phyloP scores from a whole-genome alignment of 2,329 filamentous ascomycete genomes.

The Talaromyces verruculosus region DNA sequence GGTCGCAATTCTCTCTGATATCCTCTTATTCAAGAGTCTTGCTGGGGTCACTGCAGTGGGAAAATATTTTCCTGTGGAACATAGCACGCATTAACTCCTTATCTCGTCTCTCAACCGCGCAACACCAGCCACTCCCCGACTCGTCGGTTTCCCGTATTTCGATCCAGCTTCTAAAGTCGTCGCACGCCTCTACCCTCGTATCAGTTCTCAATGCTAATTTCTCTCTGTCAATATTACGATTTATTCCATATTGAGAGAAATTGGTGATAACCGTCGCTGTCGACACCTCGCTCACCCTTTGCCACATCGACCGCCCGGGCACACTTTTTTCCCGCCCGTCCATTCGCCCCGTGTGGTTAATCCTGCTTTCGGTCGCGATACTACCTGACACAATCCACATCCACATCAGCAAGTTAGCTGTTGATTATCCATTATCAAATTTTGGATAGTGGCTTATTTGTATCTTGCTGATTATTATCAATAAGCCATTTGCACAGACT shows the following conservation, averaged over 20 bases:
- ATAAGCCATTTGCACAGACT: not conserved
- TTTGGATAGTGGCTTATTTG: not conserved
- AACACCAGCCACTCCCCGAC: constrained; percentile 3
- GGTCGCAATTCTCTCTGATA: not conserved
- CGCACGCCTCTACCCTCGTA: constrained; percentile 1
- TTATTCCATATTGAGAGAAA: not conserved
- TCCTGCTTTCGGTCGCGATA: constrained; percentile 26
- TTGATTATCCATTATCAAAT: not conserved
- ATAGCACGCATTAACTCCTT: not conserved
- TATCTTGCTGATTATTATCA: not conserved
- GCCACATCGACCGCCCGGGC: constrained; percentile 7
- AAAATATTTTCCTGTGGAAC: not conserved
- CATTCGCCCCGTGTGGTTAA: constrained; percentile 19
- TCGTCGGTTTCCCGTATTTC: constrained; percentile 2
- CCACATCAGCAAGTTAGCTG: not conserved
- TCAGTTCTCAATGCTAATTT: not conserved
- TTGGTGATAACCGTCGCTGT: not conserved
- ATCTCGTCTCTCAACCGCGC: not conserved
- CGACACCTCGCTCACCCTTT: constrained; percentile 1
- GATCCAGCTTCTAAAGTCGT: not conserved
- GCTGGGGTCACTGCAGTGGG: not conserved
- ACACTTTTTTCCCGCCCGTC: constrained; percentile 6
- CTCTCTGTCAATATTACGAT: not conserved
- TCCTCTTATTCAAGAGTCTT: not conserved
- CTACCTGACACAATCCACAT: not conserved